Evolutionary conservation across 768 basidiomycete genomes (phyloP).

Genomic region (Xerocomellus dryophilus): DNA sequence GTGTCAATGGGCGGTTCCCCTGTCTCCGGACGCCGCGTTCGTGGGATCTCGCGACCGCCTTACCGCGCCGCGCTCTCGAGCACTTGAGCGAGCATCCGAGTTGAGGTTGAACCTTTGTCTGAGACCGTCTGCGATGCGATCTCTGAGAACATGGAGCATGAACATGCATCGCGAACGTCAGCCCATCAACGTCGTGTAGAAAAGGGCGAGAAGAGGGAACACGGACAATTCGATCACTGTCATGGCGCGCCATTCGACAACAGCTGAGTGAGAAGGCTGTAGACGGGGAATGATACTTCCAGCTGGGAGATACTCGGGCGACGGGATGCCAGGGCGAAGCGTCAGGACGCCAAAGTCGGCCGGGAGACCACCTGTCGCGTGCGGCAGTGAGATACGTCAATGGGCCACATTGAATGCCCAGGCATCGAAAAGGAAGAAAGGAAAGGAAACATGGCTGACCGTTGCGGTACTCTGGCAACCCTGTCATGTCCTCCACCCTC

Average conservation of each 20-base stretch:
- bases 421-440: too few species aligned
- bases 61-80: constrained; percentile 97
- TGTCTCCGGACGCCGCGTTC: constrained; percentile 64
- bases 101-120: constrained; percentile 52
- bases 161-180: too few species aligned
- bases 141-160: constrained; percentile 42
- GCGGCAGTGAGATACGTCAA: neutral
- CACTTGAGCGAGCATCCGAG: constrained; percentile 69
- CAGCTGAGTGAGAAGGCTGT: constrained; percentile 77
- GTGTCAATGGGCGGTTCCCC: constrained; percentile 87
- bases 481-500: constrained; percentile 84
- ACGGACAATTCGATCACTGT: constrained; percentile 85
- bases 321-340: too few species aligned
- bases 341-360: constrained; percentile 63
- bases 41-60: constrained; percentile 90
- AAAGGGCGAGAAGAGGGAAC: too few species aligned
- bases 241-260: constrained; percentile 89
- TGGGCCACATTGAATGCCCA: too few species aligned
- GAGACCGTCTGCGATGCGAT: constrained; percentile 73
- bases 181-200: too few species aligned
- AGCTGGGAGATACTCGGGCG: constrained; percentile 43
- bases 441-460: constrained; percentile 36
- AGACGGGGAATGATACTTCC: constrained; percentile 50
- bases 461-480: constrained; percentile 93
- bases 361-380: constrained; percentile 58